Conservation (phyloP, 2,329 filamentous ascomycete species). For the Gyromitra esculenta region DNA sequence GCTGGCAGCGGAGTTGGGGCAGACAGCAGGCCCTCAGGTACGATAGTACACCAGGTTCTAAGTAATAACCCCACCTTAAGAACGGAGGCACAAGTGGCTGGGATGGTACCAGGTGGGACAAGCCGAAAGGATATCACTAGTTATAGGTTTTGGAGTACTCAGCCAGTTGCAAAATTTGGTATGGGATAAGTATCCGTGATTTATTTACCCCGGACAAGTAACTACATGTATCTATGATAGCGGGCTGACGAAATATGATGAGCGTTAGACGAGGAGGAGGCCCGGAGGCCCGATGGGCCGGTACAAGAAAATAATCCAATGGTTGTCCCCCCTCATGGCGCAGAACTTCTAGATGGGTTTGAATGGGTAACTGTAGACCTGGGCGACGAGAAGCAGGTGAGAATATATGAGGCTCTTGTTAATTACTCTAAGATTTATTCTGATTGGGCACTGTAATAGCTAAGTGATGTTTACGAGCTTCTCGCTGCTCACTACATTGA, state of each 20-base stretch:
- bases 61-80: constrained; percentile 71
- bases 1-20: constrained; percentile 57
- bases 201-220: background rate
- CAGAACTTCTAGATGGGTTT: constrained; percentile 80
- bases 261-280: constrained; percentile 35
- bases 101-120: constrained; percentile 72
- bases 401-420: constrained; percentile 4
- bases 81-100: constrained; percentile 73
- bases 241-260: background rate
- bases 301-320: constrained; percentile 82
- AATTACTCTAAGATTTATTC: background rate
- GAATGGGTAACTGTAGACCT: constrained; percentile 97
- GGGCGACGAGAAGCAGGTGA: constrained; percentile 72
- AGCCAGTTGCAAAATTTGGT: constrained; percentile 88
- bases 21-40: constrained; percentile 47
- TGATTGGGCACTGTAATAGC: constrained; percentile 61
- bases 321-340: constrained; percentile 80
- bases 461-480: constrained; percentile 91
- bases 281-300: constrained; percentile 72
- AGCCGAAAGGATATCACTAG: constrained; percentile 95
- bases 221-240: background rate
- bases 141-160: constrained; percentile 99
- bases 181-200: constrained; percentile 61
- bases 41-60: constrained; percentile 60
- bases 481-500: constrained; percentile 96